Base-by-base conservation (phyloP, 2,329 filamentous ascomycete species). In the Cryphonectria nitschkei region DNA sequence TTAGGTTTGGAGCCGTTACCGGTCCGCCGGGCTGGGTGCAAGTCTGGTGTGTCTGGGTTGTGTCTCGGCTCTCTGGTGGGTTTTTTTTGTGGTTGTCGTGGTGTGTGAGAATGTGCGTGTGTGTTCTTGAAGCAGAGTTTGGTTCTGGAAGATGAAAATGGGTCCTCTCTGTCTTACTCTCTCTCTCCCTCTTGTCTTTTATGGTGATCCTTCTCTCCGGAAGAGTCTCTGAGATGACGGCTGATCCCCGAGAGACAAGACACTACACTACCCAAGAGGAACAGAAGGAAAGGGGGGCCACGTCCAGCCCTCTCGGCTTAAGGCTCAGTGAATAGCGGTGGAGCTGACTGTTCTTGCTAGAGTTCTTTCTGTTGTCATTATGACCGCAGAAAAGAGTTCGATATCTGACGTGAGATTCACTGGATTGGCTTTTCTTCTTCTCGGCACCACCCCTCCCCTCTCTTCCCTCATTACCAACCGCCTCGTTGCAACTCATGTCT, bases 1-100 rank as follows among this genome's bases (percentile, higher is more conserved):
- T 43, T 34, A 13, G 37, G 37, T 46, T 32, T 32, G 63, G 63
- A 43, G 41, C 37, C 63, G 63, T 65, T 65, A 65, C 63, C 63
- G 43, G 43, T 65, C 63, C 63, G 63, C 63, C 43, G 63, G 63
- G 63, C 43, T 46, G 63, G 63, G 63, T 34, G 63, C 63, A 52
- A 19, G 9, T 13, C 32, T 52, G 63, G 63, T 43, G 63, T 50
- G 41, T 52, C 43, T 50, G 29, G 26, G 43, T 65, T 32, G 63
- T 43, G 16, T 65, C 26, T 65, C 22, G 34, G 58, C 34, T 39
- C 19, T 37, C 56, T 9, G 4, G 26, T 3, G 58, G 26, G 29
- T 37, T 37, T 37, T 5, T 39, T 39, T 39, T 39, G 37, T 39
- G 11, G 37, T 39, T 13, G 41, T 16, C 13, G 41, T 43, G 16